Conservation (phyloP, 2,329 filamentous ascomycete genomes). For the Colletotrichum tropicicola region DNA sequence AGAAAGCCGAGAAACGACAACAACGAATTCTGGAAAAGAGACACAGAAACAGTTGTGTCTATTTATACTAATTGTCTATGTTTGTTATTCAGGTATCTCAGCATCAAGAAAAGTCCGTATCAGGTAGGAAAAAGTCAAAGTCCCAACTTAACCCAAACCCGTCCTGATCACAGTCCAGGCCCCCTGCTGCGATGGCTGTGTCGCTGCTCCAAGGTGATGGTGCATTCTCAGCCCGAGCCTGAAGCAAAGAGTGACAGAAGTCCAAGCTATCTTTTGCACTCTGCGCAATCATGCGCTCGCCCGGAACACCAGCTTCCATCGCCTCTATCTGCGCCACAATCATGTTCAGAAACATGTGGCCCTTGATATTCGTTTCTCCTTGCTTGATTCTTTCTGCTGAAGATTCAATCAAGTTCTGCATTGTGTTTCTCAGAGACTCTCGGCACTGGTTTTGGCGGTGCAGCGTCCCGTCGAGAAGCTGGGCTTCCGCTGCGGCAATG, state of each 20-base stretch:
- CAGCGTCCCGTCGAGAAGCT: constrained; percentile 39
- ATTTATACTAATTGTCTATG: no score
- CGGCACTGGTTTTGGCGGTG: constrained; percentile 36
- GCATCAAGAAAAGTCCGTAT: background rate
- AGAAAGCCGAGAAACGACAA: no score
- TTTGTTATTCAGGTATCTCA: no score
- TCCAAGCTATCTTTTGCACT: constrained; percentile 44
- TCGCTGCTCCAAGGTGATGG: background rate
- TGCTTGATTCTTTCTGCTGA: constrained; percentile 42
- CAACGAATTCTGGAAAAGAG: no score
- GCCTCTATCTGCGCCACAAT: constrained; percentile 50
- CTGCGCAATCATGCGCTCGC: constrained; percentile 39
- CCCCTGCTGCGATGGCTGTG: background rate
- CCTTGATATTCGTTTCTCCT: constrained; percentile 56
- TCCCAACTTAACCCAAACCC: background rate
- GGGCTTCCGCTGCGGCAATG: constrained; percentile 40
- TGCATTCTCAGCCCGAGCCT: constrained; percentile 21
- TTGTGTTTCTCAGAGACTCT: constrained; percentile 41
- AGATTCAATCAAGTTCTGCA: constrained; percentile 39
- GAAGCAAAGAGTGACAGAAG: constrained; percentile 40
- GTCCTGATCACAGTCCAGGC: background rate
- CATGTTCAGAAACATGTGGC: constrained; percentile 49
- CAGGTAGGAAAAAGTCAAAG: background rate
- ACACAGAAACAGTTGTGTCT: no score
- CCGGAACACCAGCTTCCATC: constrained; percentile 35